A percentile compares a stretch with the other conserved stretches of the same genome.
phyloP scores from a whole-genome alignment of 2,329 filamentous ascomycete species.

The Colletotrichum chlorophyti region DNA sequence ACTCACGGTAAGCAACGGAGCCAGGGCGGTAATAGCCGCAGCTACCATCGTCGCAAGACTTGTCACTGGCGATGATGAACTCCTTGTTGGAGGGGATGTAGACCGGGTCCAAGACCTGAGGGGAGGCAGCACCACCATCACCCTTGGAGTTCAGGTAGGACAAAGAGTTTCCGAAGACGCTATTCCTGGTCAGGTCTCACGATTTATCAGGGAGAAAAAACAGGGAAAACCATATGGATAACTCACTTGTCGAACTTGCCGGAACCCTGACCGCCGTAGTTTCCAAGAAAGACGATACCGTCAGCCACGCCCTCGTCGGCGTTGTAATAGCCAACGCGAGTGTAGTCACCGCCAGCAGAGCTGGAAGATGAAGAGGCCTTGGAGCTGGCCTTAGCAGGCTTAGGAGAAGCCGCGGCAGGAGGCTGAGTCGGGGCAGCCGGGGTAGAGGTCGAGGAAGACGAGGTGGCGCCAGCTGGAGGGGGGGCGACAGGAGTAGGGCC shows the following conservation, averaged over 20 bases:
- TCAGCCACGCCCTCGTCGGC: slow-evolving; percentile 45
- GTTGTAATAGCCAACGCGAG: slow-evolving; percentile 53
- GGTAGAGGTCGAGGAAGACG: slow-evolving; percentile 11
- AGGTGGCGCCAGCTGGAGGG: too few relatives aligned
- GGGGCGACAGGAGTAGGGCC: slow-evolving; percentile 40
- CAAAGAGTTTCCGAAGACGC: slow-evolving; percentile 52
- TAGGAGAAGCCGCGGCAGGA: slow-evolving; percentile 15
- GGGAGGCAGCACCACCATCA: slow-evolving; percentile 42
- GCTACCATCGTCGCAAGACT: slow-evolving; percentile 45
- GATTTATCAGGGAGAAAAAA: too few relatives aligned
- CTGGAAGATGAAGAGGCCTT: slow-evolving; percentile 12
- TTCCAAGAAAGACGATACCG: slow-evolving; percentile 56
- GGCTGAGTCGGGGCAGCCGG: slow-evolving; percentile 28
- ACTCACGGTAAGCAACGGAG: slow-evolving; percentile 53
- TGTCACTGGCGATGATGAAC: slow-evolving; percentile 52
- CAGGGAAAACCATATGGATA: neutral
- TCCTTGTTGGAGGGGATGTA: slow-evolving; percentile 51
- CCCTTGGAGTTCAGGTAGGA: slow-evolving; percentile 53
- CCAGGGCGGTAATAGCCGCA: slow-evolving; percentile 53
- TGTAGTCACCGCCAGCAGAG: slow-evolving; percentile 41
- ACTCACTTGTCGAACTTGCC: slow-evolving; percentile 52
- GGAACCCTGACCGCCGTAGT: slow-evolving; percentile 52
- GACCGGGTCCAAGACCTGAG: slow-evolving; percentile 47
- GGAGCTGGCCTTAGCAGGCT: slow-evolving; percentile 17
- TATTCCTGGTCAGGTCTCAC: slow-evolving; percentile 29